These are phyloP conservation scores for Hansenula sp. DNA, from an alignment of 1,139 yeast species.

Conservation along the genomic window DNA sequence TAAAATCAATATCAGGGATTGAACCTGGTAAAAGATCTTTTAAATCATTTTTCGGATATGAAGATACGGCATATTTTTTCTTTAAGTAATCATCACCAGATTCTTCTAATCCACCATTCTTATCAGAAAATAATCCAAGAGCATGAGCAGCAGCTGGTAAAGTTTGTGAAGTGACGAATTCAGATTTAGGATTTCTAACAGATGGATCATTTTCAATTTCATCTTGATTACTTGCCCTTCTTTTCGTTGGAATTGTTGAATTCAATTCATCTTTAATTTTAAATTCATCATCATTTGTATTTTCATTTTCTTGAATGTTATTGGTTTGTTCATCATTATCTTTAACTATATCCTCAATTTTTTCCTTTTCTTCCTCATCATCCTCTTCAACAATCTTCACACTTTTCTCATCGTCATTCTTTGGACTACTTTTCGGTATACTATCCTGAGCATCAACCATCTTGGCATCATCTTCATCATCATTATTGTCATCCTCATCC, in stretches of 20 bases:
- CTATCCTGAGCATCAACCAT: constrained; percentile 3
- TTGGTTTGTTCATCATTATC: constrained; percentile 12
- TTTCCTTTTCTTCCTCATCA: neutral
- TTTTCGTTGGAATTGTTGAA: constrained; percentile 3
- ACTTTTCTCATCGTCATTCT: neutral
- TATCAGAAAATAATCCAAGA: constrained; percentile 66
- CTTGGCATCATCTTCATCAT: constrained; percentile 1
- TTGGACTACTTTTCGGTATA: neutral
- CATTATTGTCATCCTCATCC: constrained; percentile 4
- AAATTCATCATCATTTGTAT: constrained; percentile 14
- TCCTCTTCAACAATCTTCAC: constrained; percentile 4
- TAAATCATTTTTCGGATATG: constrained; percentile 79
- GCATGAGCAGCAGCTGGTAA: constrained; percentile 66
- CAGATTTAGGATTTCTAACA: constrained; percentile 72
- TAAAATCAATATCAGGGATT: constrained; percentile 83
- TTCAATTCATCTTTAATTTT: too few species aligned
- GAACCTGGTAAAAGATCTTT: constrained; percentile 79
- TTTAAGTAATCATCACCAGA: constrained; percentile 70
- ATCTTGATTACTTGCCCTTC: constrained; percentile 5
- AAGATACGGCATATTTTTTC: constrained; percentile 80
- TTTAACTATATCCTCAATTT: too few species aligned
- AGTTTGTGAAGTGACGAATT: constrained; percentile 70
- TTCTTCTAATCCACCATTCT: constrained; percentile 43
- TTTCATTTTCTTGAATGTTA: too few species aligned
- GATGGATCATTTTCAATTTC: constrained; percentile 53